Evolutionary conservation across 164 flowering plant species (phyloP).

Genomic region (Umbilicus rupestris): DNA sequence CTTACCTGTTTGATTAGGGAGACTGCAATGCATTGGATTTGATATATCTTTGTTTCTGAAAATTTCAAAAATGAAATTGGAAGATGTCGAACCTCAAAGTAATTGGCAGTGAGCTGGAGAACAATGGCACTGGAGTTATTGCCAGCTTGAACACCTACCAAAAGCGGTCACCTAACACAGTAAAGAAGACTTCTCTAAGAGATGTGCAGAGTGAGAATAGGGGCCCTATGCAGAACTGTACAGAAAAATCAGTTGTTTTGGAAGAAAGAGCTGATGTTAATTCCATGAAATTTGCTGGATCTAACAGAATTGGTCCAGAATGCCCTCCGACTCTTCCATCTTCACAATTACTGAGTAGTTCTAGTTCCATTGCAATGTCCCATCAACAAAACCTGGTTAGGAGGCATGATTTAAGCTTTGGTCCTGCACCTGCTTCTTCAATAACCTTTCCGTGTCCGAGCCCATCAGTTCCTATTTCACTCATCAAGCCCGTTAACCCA

Average conservation of each 20-base stretch:
- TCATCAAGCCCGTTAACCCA: constrained; percentile 8
- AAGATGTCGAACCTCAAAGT: neutral
- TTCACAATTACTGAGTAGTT: neutral
- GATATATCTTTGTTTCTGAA: neutral
- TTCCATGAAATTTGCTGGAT: neutral
- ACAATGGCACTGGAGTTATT: neutral
- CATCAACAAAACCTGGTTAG: neutral
- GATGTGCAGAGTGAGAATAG: constrained; percentile 2
- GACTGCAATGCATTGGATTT: neutral
- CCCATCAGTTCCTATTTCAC: constrained; percentile 6
- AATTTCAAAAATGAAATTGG: neutral
- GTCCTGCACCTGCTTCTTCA: neutral
- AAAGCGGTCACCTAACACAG: neutral
- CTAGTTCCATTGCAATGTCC: neutral
- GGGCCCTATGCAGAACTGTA: neutral
- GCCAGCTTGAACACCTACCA: neutral
- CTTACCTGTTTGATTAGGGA: neutral
- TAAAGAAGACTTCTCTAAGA: neutral
- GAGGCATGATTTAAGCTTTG: constrained; percentile 6
- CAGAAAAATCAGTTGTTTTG: neutral
- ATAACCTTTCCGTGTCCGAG: neutral
- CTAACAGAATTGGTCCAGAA: neutral
- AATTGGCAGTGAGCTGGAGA: neutral
- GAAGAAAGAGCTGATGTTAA: neutral
- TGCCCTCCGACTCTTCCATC: neutral